Base-by-base conservation (phyloP, 441 rosid genomes). In the Daphne laureola region DNA sequence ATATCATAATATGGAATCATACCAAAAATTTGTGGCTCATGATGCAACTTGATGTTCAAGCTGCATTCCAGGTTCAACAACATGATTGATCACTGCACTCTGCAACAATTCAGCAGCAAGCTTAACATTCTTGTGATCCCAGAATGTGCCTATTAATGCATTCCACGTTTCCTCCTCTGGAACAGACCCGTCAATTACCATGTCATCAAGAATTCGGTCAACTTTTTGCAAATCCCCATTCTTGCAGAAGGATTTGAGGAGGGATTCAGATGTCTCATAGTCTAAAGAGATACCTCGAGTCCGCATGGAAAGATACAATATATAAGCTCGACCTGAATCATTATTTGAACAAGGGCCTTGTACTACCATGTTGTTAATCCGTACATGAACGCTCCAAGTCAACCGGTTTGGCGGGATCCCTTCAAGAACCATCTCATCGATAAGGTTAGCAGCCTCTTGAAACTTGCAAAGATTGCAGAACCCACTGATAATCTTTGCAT, bases 391-490 rank as follows among this genome's bases (percentile, higher is more conserved):
- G 64, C 79, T 72, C 96, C 92, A 82, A 35, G 96, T 85, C 36
- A 87, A 54, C 48, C 86, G 79, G 63, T 69, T 87, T 26, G 90
- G 95, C 31, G 82, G 64, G 45, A 75, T 67, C 43, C 83, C 69
- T 45, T 71, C 82, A 18, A 89, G 76, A 16, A 84, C 61, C 96
- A 92, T 87, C 75, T 89, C 98, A 52, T 89, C 98, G 1, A 92
- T 82, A 63, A 81, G 84, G 72, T 83, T 87, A 21, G 98, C 96
- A 68, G 92, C 97, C 78, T 84, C 89, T 51, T 27, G 72, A 59
- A 81, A 87, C 77, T 80, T 80, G 71, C 36, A 12, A 48, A 71
- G 52, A 66, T 67, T 63, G 49, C 93, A 90, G 45, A 80, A 80
- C 27, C 79, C 81, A 48, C 25, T 59, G 56, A 87, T 81, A 61